These are phyloP conservation scores for Quercus engelmannii DNA, from an alignment of 306 rosid genomes.

Conservation along the genomic window DNA sequence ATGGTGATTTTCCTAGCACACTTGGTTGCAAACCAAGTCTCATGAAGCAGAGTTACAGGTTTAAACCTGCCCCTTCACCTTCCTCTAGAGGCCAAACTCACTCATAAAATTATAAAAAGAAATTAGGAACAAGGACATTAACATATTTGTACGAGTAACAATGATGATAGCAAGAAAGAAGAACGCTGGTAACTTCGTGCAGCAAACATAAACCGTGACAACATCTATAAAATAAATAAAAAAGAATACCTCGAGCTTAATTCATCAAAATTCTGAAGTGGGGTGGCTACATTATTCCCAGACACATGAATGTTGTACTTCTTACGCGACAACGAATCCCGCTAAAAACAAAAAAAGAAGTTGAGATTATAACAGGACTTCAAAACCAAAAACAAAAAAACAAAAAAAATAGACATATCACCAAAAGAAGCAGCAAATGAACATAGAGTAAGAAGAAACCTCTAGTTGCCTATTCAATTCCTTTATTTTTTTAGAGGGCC, in stretches of 20 bases:
- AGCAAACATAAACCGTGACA: no score
- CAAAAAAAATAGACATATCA: background rate
- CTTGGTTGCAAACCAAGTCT: no score
- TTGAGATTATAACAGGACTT: conserved; percentile 4
- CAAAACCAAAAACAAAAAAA: background rate
- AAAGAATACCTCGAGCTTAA: conserved; percentile 63
- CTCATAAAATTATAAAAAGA: background rate
- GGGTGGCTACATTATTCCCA: conserved; percentile 75
- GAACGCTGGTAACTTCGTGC: background rate
- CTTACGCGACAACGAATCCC: conserved; percentile 70
- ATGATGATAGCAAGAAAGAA: background rate
- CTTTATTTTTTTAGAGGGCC: conserved; percentile 47
- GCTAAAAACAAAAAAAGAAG: conserved; percentile 30
- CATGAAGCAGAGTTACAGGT: no score
- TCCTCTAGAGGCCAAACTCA: background rate
- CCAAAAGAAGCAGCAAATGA: background rate
- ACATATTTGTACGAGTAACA: background rate
- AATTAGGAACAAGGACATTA: background rate
- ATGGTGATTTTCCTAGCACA: no score
- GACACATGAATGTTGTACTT: conserved; percentile 73
- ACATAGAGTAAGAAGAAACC: conserved; percentile 38
- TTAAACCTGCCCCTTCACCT: no score
- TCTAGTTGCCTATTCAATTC: conserved; percentile 67
- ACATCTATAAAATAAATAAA: background rate
- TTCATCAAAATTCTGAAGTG: conserved; percentile 73